Conservation (phyloP, 768 basidiomycete genomes). For the Lanmaoa pseudosensibilis region DNA sequence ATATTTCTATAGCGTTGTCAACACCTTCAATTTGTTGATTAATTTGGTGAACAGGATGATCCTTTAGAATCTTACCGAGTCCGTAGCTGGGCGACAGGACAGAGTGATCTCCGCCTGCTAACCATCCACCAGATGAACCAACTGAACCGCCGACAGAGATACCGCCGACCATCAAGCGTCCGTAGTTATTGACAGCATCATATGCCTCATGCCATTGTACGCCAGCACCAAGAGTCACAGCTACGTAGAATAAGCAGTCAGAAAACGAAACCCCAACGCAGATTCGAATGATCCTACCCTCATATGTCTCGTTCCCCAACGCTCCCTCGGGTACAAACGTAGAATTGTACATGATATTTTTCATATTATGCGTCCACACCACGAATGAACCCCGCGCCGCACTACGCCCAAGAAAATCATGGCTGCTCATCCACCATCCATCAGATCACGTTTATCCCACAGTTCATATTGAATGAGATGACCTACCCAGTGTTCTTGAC, state of each 20-base stretch:
- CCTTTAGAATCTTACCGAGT: slow-evolving; percentile 34
- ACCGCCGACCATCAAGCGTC: slow-evolving; percentile 47
- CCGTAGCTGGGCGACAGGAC: slow-evolving; percentile 41
- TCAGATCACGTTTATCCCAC: background rate
- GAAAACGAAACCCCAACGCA: background rate
- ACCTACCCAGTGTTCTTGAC: slow-evolving; percentile 32
- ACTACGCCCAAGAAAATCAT: slow-evolving; percentile 43
- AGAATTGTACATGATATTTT: slow-evolving; percentile 37
- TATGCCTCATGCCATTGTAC: slow-evolving; percentile 52
- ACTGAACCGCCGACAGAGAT: slow-evolving; percentile 40
- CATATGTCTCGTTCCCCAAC: slow-evolving; percentile 11
- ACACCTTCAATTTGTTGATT: slow-evolving; percentile 34
- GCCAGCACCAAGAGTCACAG: slow-evolving; percentile 40
- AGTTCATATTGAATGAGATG: background rate
- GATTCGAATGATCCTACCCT: slow-evolving; percentile 18
- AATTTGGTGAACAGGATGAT: background rate
- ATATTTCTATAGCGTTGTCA: slow-evolving; percentile 51
- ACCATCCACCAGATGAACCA: slow-evolving; percentile 52
- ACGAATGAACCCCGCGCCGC: slow-evolving; percentile 39
- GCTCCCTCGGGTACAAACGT: slow-evolving; percentile 37
- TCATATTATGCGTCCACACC: slow-evolving; percentile 46
- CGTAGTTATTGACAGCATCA: slow-evolving; percentile 36
- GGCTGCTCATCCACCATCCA: slow-evolving; percentile 16
- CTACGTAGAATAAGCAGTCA: slow-evolving; percentile 22
- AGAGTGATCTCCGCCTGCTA: slow-evolving; percentile 51